Evolutionary conservation across 1,284 basidiomycete species (phyloP), one percentile per base, ranked within the genome.

Genomic region (Fomitopsis pinicola): DNA sequence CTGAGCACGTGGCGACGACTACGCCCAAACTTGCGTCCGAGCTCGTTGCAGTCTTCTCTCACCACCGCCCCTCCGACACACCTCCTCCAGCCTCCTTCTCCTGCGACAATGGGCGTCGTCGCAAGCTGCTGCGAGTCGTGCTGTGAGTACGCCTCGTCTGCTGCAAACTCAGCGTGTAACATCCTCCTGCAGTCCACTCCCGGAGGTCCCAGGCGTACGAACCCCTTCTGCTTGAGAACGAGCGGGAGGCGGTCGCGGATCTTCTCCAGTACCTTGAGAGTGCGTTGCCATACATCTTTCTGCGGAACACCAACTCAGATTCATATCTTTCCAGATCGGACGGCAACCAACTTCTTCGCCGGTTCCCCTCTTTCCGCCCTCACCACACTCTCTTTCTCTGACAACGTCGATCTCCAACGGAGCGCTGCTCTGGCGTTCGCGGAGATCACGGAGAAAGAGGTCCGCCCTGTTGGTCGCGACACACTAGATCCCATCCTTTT

Each of bases 371-470:
- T 99, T 60, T 85, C 89, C 59, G 95, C 97, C 50, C 82, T 99
- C 63, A 98, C 96, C 14, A 99, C 95, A 62, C 89, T 99, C 66
- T 98, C 95, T 15, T 99, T 98, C 81, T 96, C 94, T 38, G 97
- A 99, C 81, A 99, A 99, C 79, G 97, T 99, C 70, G 97, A 99
- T 78, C 83, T 99, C 42, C 97, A 99, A 80, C 88, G 97, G 56
- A 97, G 95, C 67, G 97, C 97, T 2, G 97, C 97, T 4, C 85
- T 99, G 54, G 97, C 97, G 1, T 99, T 99, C 73, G 97, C 97
- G 55, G 97, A 99, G 77, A 99, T 99, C 68, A 99, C 97, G 19
- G 97, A 99, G 81, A 99, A 99, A 81, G 97, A 99, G 78, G 97
- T 99, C 58, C 86, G 96, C 57, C 94, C 95, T 62, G 97, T 99